Conservation (phyloP, 2,329 filamentous ascomycete genomes). For the Epichloe elymi region DNA sequence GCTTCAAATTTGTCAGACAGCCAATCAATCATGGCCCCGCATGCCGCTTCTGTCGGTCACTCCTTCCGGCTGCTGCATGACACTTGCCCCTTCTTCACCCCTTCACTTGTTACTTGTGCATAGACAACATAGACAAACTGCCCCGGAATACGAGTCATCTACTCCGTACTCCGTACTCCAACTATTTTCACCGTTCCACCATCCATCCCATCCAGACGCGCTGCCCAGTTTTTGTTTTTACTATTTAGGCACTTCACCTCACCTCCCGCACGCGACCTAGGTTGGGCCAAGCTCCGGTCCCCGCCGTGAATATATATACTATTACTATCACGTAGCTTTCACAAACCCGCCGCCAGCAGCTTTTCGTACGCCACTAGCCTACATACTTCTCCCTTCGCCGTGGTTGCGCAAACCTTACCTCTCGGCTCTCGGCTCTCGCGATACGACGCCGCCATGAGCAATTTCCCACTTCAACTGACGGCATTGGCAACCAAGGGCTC, state of each 20-base stretch:
- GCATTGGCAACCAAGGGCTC: not conserved
- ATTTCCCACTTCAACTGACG: not conserved
- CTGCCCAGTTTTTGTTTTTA: no score
- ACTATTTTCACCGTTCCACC: no score
- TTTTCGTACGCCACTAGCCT: not conserved
- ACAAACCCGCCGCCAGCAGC: not conserved
- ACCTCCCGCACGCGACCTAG: not conserved
- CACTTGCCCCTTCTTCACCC: no score
- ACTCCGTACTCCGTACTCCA: no score
- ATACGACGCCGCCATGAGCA: slow-evolving; percentile 3
- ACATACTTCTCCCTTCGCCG: not conserved
- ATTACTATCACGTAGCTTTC: not conserved
- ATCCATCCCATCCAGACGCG: no score
- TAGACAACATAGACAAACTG: no score
- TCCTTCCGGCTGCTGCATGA: not conserved
- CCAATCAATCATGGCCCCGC: not conserved
- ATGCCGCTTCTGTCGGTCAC: not conserved
- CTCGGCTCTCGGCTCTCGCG: not conserved
- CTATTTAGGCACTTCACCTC: not conserved
- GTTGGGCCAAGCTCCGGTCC: not conserved
- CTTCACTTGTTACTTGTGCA: no score
- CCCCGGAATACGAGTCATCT: no score
- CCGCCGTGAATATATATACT: not conserved
- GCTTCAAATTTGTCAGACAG: not conserved
- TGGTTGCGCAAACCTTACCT: not conserved